phyloP scores from a whole-genome alignment of 202 grass and related monocot genomes.

The Carex sylvatica region DNA sequence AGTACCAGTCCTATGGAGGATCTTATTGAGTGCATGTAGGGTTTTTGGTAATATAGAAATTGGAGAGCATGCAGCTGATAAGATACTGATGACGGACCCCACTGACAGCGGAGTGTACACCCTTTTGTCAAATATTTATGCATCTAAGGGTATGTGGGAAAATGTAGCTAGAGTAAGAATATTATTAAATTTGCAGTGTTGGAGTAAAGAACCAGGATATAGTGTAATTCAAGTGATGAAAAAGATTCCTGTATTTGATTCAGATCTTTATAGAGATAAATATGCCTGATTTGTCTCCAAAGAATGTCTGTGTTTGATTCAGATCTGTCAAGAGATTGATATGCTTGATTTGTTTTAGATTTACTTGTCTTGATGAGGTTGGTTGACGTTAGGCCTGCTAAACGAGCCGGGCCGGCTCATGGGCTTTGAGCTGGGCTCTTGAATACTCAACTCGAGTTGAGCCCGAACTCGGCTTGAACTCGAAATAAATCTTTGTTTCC shows the following conservation, averaged over 20 bases:
- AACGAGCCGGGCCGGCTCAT: too few relatives aligned
- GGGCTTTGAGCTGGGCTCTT: too few relatives aligned
- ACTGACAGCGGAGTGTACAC: slow-evolving; percentile 53
- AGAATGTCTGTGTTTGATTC: slow-evolving; percentile 46
- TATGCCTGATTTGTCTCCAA: slow-evolving; percentile 11
- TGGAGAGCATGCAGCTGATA: slow-evolving; percentile 60
- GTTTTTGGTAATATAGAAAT: slow-evolving; percentile 60
- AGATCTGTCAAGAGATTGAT: not conserved
- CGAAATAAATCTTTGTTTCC: too few relatives aligned
- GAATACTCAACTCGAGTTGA: too few relatives aligned
- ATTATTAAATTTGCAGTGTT: slow-evolving; percentile 36
- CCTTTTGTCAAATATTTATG: slow-evolving; percentile 76
- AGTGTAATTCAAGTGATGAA: slow-evolving; percentile 70
- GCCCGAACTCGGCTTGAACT: too few relatives aligned
- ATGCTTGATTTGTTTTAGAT: not conserved
- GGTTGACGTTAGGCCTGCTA: too few relatives aligned
- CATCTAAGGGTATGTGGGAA: slow-evolving; percentile 66
- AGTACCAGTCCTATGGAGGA: slow-evolving; percentile 57
- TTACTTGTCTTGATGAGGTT: not conserved
- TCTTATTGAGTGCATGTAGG: slow-evolving; percentile 70
- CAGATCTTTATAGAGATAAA: not conserved
- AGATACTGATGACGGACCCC: slow-evolving; percentile 51
- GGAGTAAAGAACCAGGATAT: slow-evolving; percentile 64
- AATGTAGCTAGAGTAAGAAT: slow-evolving; percentile 60
- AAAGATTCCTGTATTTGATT: slow-evolving; percentile 50